Evolutionary conservation across 257 asterid species (phyloP).

Genomic region (Solanum piurae): DNA sequence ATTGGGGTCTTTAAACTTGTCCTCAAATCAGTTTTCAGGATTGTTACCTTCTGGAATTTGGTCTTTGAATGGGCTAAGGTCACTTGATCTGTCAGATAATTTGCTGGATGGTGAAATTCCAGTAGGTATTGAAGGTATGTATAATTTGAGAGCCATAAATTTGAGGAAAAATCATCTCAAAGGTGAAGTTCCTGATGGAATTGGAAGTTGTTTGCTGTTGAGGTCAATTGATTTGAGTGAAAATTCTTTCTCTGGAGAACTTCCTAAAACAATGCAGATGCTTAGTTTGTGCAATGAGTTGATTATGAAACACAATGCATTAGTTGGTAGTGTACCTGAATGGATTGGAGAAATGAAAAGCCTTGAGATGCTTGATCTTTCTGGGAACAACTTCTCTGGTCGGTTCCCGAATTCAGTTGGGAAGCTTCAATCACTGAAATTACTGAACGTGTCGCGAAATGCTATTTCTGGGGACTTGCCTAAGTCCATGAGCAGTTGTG

Average conservation of each 20-base stretch:
- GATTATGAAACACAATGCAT: slow-evolving; percentile 32
- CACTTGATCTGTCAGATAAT: slow-evolving; percentile 77
- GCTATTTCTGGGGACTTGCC: slow-evolving; percentile 53
- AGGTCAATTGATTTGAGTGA: slow-evolving; percentile 60
- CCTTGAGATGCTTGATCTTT: slow-evolving; percentile 58
- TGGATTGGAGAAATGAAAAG: slow-evolving; percentile 78
- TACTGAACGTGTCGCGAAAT: slow-evolving; percentile 52
- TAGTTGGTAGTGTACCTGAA: slow-evolving; percentile 42
- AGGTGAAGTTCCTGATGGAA: slow-evolving; percentile 59
- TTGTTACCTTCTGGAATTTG: slow-evolving; percentile 47
- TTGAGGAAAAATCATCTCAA: slow-evolving; percentile 45
- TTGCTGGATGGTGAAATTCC: slow-evolving; percentile 67
- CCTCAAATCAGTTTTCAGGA: slow-evolving; percentile 76
- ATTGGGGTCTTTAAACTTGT: slow-evolving; percentile 56
- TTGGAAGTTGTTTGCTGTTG: slow-evolving; percentile 56
- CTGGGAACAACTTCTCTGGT: slow-evolving; percentile 56
- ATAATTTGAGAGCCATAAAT: slow-evolving; percentile 45
- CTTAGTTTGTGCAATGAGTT: slow-evolving; percentile 49
- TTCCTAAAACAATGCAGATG: slow-evolving; percentile 65
- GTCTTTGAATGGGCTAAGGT: slow-evolving; percentile 58
- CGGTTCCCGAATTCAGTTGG: slow-evolving; percentile 48
- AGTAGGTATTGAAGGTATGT: slow-evolving; percentile 36
- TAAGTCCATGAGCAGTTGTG: slow-evolving; percentile 33
- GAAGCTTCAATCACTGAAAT: slow-evolving; percentile 48
- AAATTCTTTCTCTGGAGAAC: slow-evolving; percentile 46